Conservation (phyloP, 1,284 basidiomycete species). For the Microbotryomycetes sp. region DNA sequence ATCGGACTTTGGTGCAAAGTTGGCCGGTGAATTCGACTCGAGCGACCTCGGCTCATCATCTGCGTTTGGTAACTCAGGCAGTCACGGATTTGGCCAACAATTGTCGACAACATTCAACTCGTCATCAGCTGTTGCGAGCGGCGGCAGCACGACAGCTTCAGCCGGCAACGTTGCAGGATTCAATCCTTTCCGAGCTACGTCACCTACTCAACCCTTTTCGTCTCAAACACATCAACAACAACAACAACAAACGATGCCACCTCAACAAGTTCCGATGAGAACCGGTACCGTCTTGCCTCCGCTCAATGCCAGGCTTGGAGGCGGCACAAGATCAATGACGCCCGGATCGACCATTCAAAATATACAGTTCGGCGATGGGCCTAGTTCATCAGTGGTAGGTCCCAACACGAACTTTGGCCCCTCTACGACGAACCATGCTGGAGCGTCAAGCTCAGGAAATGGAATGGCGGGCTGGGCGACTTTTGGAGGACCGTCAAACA, state of each 20-base stretch:
- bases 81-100: slow-evolving; percentile 4
- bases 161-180: slow-evolving; percentile 2
- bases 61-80: too few relatives aligned
- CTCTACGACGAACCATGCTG: not conserved
- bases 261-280: not conserved
- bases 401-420: too few relatives aligned
- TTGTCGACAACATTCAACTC: slow-evolving; percentile 10
- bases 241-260: slow-evolving; percentile 3
- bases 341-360: too few relatives aligned
- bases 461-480: too few relatives aligned
- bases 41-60: too few relatives aligned
- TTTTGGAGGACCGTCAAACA: too few relatives aligned
- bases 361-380: too few relatives aligned
- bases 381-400: too few relatives aligned
- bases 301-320: not conserved
- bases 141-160: too few relatives aligned
- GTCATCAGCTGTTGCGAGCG: too few relatives aligned
- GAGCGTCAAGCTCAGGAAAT: not conserved
- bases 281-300: not conserved
- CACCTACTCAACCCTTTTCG: too few relatives aligned
- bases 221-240: slow-evolving; percentile 20
- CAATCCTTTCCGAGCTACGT: too few relatives aligned
- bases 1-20: slow-evolving; percentile 73
- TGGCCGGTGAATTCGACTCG: slow-evolving; percentile 44
- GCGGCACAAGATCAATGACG: not conserved